Conservation (phyloP, 2,329 filamentous ascomycete genomes). For the Talaromyces sp. region DNA sequence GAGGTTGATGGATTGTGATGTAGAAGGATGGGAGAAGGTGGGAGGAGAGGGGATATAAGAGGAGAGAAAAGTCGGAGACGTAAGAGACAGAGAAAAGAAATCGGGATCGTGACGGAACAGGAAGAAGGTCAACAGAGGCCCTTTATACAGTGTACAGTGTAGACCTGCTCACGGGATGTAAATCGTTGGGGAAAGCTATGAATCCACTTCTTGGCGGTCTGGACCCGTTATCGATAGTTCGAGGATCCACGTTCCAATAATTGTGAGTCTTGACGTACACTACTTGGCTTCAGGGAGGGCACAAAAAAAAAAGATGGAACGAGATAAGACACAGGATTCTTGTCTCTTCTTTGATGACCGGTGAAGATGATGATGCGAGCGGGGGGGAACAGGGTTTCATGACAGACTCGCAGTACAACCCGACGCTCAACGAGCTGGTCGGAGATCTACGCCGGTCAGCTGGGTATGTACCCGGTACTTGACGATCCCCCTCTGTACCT, state of each 20-base stretch:
- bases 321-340: neutral
- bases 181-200: slow-evolving; percentile 33
- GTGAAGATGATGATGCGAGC: neutral
- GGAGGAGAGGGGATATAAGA: neutral
- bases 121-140: slow-evolving; percentile 6
- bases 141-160: slow-evolving; percentile 21
- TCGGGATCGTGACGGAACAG: neutral
- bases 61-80: slow-evolving; percentile 3
- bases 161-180: slow-evolving; percentile 6
- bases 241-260: slow-evolving; percentile 11
- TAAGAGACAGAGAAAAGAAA: neutral
- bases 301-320: neutral
- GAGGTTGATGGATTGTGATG: slow-evolving; percentile 5
- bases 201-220: slow-evolving; percentile 27
- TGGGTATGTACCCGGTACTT: slow-evolving; percentile 7
- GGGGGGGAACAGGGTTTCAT: neutral
- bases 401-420: neutral
- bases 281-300: slow-evolving; percentile 6
- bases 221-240: slow-evolving; percentile 22
- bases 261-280: slow-evolving; percentile 21
- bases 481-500: neutral
- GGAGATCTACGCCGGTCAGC: slow-evolving; percentile 2
- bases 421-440: neutral
- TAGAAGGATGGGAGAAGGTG: slow-evolving; percentile 1
- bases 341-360: neutral